Conservation (phyloP, 129 eudicot genomes). For the Ambrosia artemisiifolia region DNA sequence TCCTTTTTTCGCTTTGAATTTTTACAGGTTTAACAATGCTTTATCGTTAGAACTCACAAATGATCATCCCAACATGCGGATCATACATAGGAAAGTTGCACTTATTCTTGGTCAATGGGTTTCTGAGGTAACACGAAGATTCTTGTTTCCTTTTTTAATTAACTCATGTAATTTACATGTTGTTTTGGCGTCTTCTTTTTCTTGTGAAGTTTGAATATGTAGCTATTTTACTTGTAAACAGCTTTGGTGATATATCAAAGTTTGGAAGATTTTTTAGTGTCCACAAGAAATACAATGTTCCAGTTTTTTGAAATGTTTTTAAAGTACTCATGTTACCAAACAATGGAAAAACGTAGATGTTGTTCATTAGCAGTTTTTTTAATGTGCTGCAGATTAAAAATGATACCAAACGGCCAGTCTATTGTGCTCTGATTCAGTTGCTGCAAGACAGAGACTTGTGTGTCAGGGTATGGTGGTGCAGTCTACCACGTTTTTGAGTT, state of each 20-base stretch:
- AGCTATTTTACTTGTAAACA: background rate
- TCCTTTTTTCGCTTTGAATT: background rate
- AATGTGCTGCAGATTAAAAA: slow-evolving; percentile 63
- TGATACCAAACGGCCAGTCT: slow-evolving; percentile 88
- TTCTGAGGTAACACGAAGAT: slow-evolving; percentile 70
- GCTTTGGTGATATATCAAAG: background rate
- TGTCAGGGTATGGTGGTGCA: slow-evolving; percentile 68
- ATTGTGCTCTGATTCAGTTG: slow-evolving; percentile 83
- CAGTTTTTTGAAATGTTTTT: background rate
- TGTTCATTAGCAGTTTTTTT: background rate
- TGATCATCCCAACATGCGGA: slow-evolving; percentile 92
- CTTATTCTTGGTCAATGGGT: slow-evolving; percentile 99
- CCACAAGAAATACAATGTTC: background rate
- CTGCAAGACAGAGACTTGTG: slow-evolving; percentile 89
- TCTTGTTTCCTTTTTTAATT: background rate
- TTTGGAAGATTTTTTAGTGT: background rate
- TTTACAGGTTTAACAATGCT: slow-evolving; percentile 82
- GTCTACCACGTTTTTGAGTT: slow-evolving; percentile 8
- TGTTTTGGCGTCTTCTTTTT: slow-evolving; percentile 4
- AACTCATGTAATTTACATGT: background rate
- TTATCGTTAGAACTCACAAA: slow-evolving; percentile 83
- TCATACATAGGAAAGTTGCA: slow-evolving; percentile 97
- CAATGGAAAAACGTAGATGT: background rate
- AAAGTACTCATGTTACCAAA: background rate
- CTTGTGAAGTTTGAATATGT: background rate